Conservation (phyloP, 495 filamentous ascomycete genomes). For the Ascobolus immersus region DNA sequence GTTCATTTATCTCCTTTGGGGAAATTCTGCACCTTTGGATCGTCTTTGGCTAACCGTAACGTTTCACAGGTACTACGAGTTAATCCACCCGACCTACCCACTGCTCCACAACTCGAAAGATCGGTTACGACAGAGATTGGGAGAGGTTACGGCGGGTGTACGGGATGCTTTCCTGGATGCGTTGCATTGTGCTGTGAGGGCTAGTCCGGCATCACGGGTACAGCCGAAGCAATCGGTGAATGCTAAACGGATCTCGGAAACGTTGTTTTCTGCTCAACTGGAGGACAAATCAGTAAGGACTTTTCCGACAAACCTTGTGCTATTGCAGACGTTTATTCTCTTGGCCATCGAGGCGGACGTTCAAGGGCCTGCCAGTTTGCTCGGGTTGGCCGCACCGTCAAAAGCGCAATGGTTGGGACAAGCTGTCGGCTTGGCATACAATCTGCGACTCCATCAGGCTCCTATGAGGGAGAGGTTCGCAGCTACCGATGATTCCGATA, state of each 20-base stretch:
- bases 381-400: slow-evolving; percentile 8
- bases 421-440: slow-evolving; percentile 33
- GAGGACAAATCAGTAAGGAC: slow-evolving; percentile 21
- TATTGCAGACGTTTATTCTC: slow-evolving; percentile 37
- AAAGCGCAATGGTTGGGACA: slow-evolving; percentile 19
- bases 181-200: slow-evolving; percentile 34
- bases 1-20: background rate
- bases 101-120: slow-evolving; percentile 42
- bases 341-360: slow-evolving; percentile 35
- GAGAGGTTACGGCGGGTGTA: slow-evolving; percentile 31
- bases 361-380: slow-evolving; percentile 20
- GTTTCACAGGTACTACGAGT: slow-evolving; percentile 38
- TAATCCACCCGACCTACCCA: slow-evolving; percentile 50
- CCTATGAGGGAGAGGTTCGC: slow-evolving; percentile 12
- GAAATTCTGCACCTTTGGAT: too few species aligned
- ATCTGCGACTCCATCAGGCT: slow-evolving; percentile 27
- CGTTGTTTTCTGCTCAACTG: slow-evolving; percentile 29
- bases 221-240: slow-evolving; percentile 17
- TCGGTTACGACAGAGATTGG: slow-evolving; percentile 33
- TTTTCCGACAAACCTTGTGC: slow-evolving; percentile 28
- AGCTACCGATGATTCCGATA: slow-evolving; percentile 30
- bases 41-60: too few species aligned
- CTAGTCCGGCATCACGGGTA: slow-evolving; percentile 24
- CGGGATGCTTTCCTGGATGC: slow-evolving; percentile 50
- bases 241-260: slow-evolving; percentile 22